Conservation (phyloP, 805 yeast genomes). For the Priceomyces medius region DNA sequence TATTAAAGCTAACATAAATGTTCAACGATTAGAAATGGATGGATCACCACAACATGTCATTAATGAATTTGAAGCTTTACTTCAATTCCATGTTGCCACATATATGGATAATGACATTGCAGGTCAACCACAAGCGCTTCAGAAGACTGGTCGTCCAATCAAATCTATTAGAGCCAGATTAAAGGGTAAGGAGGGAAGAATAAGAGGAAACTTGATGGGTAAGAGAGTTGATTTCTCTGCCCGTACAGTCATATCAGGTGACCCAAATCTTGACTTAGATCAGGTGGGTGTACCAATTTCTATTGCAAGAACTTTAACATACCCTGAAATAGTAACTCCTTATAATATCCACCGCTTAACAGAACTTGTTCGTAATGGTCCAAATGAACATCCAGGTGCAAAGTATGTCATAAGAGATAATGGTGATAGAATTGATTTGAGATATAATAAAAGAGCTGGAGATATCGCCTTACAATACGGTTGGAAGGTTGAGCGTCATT, state of each 20-base stretch:
- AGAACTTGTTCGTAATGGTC: constrained; percentile 93
- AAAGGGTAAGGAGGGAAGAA: constrained; percentile 99
- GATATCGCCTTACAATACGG: constrained; percentile 97
- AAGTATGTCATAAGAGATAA: constrained; percentile 97
- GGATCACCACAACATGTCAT: constrained; percentile 99
- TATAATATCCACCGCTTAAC: constrained; percentile 93
- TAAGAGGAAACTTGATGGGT: constrained; percentile 98
- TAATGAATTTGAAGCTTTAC: constrained; percentile 89
- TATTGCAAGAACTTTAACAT: constrained; percentile 91
- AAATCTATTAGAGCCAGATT: constrained; percentile 98
- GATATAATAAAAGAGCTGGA: constrained; percentile 97
- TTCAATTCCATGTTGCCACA: constrained; percentile 98
- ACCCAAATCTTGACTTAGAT: constrained; percentile 94
- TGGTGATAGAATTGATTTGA: constrained; percentile 96
- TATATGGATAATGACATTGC: constrained; percentile 99
- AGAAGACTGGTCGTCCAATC: constrained; percentile 97
- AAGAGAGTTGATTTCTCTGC: constrained; percentile 99
- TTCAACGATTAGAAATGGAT: constrained; percentile 95
- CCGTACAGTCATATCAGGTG: constrained; percentile 98
- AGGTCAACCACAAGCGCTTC: constrained; percentile 98
- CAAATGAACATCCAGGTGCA: constrained; percentile 99
- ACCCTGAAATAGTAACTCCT: constrained; percentile 97
- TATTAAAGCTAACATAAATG: constrained; percentile 92
- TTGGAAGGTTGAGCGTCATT: constrained; percentile 98
- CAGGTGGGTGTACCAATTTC: constrained; percentile 99